phyloP scores from a whole-genome alignment of 139 green algal species.

The Tetradesmus obliquus region DNA sequence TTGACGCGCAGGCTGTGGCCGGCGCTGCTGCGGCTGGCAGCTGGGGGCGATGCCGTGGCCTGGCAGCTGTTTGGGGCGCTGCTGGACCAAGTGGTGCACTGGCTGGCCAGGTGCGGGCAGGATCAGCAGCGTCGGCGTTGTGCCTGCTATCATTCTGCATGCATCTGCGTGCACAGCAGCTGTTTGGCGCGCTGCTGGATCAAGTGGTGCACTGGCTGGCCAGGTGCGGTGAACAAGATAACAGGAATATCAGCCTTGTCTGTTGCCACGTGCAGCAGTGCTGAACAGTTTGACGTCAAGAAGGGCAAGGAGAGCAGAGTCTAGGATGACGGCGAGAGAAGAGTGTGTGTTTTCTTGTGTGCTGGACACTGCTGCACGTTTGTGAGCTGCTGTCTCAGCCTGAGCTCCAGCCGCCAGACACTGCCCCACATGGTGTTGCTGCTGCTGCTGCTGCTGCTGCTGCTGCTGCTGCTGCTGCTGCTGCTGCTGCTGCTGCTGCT shows the following conservation, averaged over 20 bases:
- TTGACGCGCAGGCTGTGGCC: slow-evolving; percentile 13
- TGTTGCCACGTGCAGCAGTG: too few species aligned
- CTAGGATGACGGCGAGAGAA: too few species aligned
- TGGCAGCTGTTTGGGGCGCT: slow-evolving; percentile 13
- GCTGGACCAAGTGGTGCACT: slow-evolving; percentile 26
- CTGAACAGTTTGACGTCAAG: too few species aligned
- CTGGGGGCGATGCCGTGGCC: background rate
- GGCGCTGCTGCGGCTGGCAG: slow-evolving; percentile 13
- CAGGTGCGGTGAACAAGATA: background rate
- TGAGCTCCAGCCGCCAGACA: too few species aligned
- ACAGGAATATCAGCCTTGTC: too few species aligned
- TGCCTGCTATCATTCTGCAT: background rate
- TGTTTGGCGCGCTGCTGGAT: background rate
- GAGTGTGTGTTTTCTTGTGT: too few species aligned
- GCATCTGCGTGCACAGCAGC: background rate
- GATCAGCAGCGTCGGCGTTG: background rate
- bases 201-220: slow-evolving; percentile 20
- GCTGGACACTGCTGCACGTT: too few species aligned
- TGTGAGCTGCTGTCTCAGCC: too few species aligned
- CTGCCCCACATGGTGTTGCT: too few species aligned
- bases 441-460: too few species aligned
- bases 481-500: background rate
- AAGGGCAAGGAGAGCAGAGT: too few species aligned
- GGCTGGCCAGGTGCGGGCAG: background rate
- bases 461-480: background rate